Conservation (phyloP, 2,329 filamentous ascomycete species). For the Xylariaceae sp. region DNA sequence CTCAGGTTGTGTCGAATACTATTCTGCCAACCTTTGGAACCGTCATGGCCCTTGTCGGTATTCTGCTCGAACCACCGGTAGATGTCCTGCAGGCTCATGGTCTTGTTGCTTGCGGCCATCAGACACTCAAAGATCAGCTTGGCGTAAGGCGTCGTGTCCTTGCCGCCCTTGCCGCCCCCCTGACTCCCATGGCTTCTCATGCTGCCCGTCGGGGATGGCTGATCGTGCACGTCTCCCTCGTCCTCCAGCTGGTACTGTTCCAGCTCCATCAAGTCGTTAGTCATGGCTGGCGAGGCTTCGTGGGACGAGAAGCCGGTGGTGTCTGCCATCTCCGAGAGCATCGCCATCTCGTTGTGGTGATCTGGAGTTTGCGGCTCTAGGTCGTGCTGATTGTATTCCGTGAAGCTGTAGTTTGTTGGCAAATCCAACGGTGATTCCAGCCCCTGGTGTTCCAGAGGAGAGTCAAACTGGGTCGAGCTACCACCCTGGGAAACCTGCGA, state of each 20-base stretch:
- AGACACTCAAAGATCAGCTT: conserved; percentile 77
- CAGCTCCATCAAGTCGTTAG: not conserved
- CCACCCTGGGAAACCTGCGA: conserved; percentile 5
- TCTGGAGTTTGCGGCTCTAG: not conserved
- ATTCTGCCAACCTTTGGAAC: conserved; percentile 82
- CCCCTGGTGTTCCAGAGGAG: not conserved
- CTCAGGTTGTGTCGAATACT: conserved; percentile 94
- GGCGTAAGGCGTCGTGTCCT: conserved; percentile 69
- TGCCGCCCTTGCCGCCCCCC: conserved; percentile 22
- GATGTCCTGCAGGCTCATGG: conserved; percentile 79
- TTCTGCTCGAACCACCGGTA: conserved; percentile 87
- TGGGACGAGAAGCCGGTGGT: conserved; percentile 5
- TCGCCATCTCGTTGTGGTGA: not conserved
- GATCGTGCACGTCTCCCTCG: conserved; percentile 10
- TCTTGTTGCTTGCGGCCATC: conserved; percentile 61
- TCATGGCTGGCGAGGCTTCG: conserved; percentile 8
- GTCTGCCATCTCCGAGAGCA: not conserved
- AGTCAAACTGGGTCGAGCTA: not conserved
- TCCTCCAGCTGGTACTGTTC: conserved; percentile 5
- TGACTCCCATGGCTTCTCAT: conserved; percentile 20
- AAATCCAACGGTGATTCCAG: not conserved
- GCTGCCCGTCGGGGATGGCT: conserved; percentile 11
- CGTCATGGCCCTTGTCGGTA: conserved; percentile 69
- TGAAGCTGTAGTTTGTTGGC: not conserved
- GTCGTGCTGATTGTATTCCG: not conserved